These are phyloP conservation scores for Cryptosporidium baileyi DNA, from an alignment of 169 alveolate genomes.

Conservation along the genomic window DNA sequence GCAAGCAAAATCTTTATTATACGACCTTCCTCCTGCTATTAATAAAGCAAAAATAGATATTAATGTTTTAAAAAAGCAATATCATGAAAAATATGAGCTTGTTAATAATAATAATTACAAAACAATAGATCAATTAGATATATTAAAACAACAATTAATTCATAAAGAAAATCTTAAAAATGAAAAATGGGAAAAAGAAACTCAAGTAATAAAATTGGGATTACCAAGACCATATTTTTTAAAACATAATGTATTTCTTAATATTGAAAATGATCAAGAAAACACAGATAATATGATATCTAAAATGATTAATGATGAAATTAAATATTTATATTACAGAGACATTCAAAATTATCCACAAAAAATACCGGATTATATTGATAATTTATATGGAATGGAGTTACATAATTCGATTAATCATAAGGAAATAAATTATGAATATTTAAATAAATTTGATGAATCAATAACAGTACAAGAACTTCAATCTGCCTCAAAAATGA, in stretches of 20 bases:
- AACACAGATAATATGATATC: background rate
- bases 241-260: background rate
- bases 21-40: slow-evolving; percentile 52
- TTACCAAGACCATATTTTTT: slow-evolving; percentile 54
- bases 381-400: slow-evolving; percentile 3
- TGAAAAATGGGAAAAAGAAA: slow-evolving; percentile 1
- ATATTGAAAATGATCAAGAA: background rate
- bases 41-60: slow-evolving; percentile 19
- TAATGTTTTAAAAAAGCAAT: background rate
- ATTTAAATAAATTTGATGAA: slow-evolving; percentile 9
- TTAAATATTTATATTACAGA: slow-evolving; percentile 9
- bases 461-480: background rate
- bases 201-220: slow-evolving; percentile 14
- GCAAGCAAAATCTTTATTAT: slow-evolving; percentile 55
- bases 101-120: background rate
- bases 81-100: background rate
- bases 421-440: background rate
- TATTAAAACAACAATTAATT: background rate
- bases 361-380: slow-evolving; percentile 32
- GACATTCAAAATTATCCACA: slow-evolving; percentile 33
- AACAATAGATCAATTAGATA: slow-evolving; percentile 17
- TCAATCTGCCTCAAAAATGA: background rate
- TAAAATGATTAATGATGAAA: slow-evolving; percentile 1
- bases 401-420: background rate
- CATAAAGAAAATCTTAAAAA: background rate